phyloP scores from a whole-genome alignment of 73 alveolate genomes.

The Paramecium sexaurelia region DNA sequence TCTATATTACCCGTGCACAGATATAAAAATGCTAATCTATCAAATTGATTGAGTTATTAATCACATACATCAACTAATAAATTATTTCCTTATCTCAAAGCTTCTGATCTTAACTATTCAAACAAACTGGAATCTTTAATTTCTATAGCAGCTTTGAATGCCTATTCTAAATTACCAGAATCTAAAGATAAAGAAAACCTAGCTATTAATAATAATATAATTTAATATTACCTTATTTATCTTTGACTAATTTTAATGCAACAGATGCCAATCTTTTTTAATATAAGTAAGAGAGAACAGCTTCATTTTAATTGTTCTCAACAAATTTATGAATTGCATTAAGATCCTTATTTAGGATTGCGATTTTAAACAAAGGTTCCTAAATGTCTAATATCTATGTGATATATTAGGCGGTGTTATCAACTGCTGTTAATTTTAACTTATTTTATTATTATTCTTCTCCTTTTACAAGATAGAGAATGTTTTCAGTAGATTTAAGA shows the following conservation, averaged over 20 bases:
- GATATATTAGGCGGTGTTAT: background rate
- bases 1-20: slow-evolving; percentile 3
- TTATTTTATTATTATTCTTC: background rate
- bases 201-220: background rate
- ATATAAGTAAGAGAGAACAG: slow-evolving; percentile 68
- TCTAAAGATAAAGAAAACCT: background rate
- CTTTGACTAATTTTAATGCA: slow-evolving; percentile 62
- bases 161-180: slow-evolving; percentile 13
- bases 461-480: slow-evolving; percentile 65
- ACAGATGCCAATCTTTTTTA: slow-evolving; percentile 72
- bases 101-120: slow-evolving; percentile 59
- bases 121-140: background rate
- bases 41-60: slow-evolving; percentile 37
- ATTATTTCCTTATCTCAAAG: slow-evolving; percentile 55
- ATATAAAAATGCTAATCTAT: slow-evolving; percentile 58
- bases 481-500: slow-evolving; percentile 68
- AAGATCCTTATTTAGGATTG: slow-evolving; percentile 70
- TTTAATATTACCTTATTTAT: background rate
- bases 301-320: slow-evolving; percentile 70
- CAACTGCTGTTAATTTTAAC: slow-evolving; percentile 7
- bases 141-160: slow-evolving; percentile 18
- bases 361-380: slow-evolving; percentile 72
- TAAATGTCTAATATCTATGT: slow-evolving; percentile 57
- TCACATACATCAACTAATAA: slow-evolving; percentile 54
- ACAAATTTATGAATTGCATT: slow-evolving; percentile 59